Base-by-base conservation (phyloP, 176 grass and related monocot genomes). In the Themeda triandra region DNA sequence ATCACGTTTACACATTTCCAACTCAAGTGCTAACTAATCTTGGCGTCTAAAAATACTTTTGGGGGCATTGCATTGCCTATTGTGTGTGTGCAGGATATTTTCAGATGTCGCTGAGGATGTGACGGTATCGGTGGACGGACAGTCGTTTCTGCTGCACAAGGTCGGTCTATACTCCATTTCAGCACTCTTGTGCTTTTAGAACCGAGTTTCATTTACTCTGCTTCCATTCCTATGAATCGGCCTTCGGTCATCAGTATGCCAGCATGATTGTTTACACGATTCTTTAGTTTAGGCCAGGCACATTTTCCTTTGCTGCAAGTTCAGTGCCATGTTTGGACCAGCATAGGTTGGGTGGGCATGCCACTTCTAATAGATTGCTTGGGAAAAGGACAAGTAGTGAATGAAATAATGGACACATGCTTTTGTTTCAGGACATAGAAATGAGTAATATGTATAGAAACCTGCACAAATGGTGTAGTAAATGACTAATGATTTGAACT, bases 91-190 rank as follows among this genome's bases (percentile, higher is more conserved):
- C 89, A 98, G 96, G 90, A 98, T 98, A 88, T 98, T 98, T 84
- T 98, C 96, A 18, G 96, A 98, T 81, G 93, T 98, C 21, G 89
- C 87, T 35, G 96, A 94, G 15, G 96, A 98, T 86, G 81, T 98
- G 17, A 98, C 89, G 1, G 81, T 98, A 30, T 89, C 81, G 18
- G 89, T 98, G 15, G 91, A 92, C 62, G 92, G 85, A 0, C 96
- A 98, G 53, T 93, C 96, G 53, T 95, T 98, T 32, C 82, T 98
- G 32, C 83, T 98, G 40, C 96, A 98, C 69, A 98, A 98, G 96
- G 96, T 98, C 10, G 23, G 23, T 60, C 7, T 58, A n/a, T n/a
- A 58, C 53, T 79, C 15, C 9, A 8, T 81, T 69, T 3, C 21
- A 5, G 0, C 51, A 21, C 51, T 53, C 48, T 19, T 19, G 49